Base-by-base conservation (phyloP, 495 filamentous ascomycete species). In the Hypoxylon lenormandii region DNA sequence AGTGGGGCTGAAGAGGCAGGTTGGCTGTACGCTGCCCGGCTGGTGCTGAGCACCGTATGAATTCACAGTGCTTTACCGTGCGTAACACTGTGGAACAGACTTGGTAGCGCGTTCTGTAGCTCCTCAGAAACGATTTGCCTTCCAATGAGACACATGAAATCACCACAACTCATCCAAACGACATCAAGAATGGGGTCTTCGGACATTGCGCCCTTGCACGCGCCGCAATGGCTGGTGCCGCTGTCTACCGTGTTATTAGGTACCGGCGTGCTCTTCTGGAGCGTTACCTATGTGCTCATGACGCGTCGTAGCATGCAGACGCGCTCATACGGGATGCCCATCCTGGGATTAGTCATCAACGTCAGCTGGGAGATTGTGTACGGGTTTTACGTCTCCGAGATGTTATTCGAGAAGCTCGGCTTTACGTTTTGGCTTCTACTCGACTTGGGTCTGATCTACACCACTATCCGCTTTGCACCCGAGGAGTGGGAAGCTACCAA, bases 261-360 rank as follows among this genome's bases (percentile, higher is more conserved):
- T 59, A 54, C 73, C 56, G 80, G 77, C 33, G 78, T 81, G 11
- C 22, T 74, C 30, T 69, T 80, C 46, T 83, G 80, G 79, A 77
- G 77, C 42, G 45, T 78, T 19, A 72, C 76, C 22, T 84, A 83
- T 66, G 62, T 83, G 26, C 75, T 84, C 38, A 78, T 78, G 64
- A 71, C 69, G 56, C 74, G 67, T n/a, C 75, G 77, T 43, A 75
- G 79, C 5, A 45, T 80, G 13, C 67, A 56, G 21, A 75, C 76
- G 46, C 74, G 73, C n/a, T 74, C 82, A 8, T 82, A 83, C 69
- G 72, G 80, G 61, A 82, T 83, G 82, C 81, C 81, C 1, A 61
- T 83, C 11, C 59, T 82, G 47, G 74, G 78, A 0, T 76, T 83
- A 15, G 74, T 78, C 55, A 66, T 77, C 64, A 83, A 83, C 60